phyloP scores from a whole-genome alignment of 306 rosid genomes.

The Trifolium dubium region DNA sequence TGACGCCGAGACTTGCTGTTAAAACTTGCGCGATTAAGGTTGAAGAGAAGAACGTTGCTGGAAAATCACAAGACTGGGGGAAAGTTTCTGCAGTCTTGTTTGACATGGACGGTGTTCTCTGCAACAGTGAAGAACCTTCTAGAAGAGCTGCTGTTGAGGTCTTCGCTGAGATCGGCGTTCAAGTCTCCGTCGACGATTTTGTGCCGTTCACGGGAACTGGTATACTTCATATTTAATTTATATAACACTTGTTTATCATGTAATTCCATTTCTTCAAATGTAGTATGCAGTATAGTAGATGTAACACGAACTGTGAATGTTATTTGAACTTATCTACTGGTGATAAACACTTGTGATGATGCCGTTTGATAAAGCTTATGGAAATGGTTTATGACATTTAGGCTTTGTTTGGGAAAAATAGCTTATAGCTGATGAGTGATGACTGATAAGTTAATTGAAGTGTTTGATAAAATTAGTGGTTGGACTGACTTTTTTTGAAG shows the following conservation, averaged over 20 bases:
- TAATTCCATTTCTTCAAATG: background rate
- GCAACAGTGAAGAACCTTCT: slow-evolving; percentile 87
- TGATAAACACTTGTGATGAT: too few species aligned
- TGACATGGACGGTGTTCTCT: slow-evolving; percentile 98
- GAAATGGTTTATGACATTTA: background rate
- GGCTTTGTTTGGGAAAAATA: too few species aligned
- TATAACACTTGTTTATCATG: background rate
- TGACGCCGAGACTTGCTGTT: slow-evolving; percentile 45
- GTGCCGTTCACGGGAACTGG: slow-evolving; percentile 97
- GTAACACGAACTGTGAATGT: too few species aligned
- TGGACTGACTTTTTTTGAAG: too few species aligned
- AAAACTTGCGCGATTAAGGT: slow-evolving; percentile 64
- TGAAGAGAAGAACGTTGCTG: slow-evolving; percentile 56
- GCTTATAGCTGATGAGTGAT: too few species aligned
- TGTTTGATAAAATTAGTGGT: too few species aligned
- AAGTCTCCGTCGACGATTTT: slow-evolving; percentile 82
- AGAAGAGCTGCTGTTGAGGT: slow-evolving; percentile 84
- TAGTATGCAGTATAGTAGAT: background rate
- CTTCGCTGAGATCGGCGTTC: slow-evolving; percentile 84
- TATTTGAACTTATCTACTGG: too few species aligned
- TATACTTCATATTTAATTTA: slow-evolving; percentile 21
- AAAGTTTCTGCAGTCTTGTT: slow-evolving; percentile 89
- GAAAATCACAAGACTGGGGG: slow-evolving; percentile 65
- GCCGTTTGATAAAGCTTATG: background rate
- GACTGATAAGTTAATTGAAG: too few species aligned